Base-by-base conservation (phyloP, 768 basidiomycete species). In the Coprinellus micaceus region DNA sequence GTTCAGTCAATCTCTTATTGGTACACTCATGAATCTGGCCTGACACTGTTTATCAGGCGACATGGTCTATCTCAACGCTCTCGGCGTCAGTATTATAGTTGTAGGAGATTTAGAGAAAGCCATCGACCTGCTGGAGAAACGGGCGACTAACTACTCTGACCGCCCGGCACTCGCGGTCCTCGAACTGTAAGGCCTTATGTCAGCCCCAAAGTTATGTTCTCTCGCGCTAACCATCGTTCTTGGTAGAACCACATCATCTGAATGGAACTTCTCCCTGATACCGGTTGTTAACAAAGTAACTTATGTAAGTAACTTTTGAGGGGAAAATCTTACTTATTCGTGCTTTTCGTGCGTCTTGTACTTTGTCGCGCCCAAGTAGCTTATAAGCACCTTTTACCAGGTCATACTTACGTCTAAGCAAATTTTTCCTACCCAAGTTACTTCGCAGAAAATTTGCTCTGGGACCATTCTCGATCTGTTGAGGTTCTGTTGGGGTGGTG, bases 211-310 rank as follows among this genome's bases (percentile, higher is more conserved):
- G 13, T 21, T 9, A 9, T n/a, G 15, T 21, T 22, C 17, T 9
- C 13, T 30, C 7, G 11, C 36, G 4, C 19, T 22, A 28, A 11
- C 9, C 4, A 24, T 41, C 44, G 21, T n/a, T 24, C 1, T 54
- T 46, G 10, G 24, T 30, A 28, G 44, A 41, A 13, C 12, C 44
- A 28, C 6, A 46, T 11, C 3, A n/a, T 21, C 33, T 33, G 28
- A 40, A 19, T 54, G 53, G 53, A 19, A 25, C 21, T 39, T 55
- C 26, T 5, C 9, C 2, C 33, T 39, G 9, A 75, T 79, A 69
- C 75, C 74, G 1, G 33, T 33, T 33, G 33, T 33, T 33, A 33
- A 33, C 33, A 33, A 33, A 33, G 33, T 33, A 33, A 33, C 33
- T 33, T 33, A 6, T 33, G 33, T 33, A 33, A 33, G 33, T 33